phyloP scores from a whole-genome alignment of 257 asterid species.

The Solanum sparsipilum region DNA sequence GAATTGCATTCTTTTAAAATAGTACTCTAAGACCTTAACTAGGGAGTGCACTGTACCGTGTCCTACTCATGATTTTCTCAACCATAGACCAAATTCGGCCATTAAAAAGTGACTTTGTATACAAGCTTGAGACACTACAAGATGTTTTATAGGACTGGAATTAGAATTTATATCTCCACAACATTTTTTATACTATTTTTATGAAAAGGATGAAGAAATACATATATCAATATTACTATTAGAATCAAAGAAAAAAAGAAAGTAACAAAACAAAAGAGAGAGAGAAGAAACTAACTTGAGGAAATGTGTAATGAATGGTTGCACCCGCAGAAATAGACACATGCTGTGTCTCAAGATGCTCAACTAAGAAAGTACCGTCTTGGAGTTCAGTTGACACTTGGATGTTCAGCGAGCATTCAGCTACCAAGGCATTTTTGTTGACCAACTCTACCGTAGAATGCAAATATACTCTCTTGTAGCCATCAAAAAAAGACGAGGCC shows the following conservation, averaged over 20 bases:
- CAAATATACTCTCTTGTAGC: constrained; percentile 55
- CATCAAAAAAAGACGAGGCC: constrained; percentile 73
- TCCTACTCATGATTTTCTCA: neutral
- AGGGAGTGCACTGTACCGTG: neutral
- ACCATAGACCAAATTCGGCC: neutral
- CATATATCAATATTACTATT: neutral
- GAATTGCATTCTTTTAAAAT: neutral
- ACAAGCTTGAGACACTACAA: neutral
- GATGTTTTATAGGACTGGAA: neutral
- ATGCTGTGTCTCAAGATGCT: constrained; percentile 57
- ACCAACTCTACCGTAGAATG: constrained; percentile 69
- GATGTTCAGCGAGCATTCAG: constrained; percentile 70
- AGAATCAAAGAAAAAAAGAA: neutral
- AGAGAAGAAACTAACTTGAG: constrained; percentile 49
- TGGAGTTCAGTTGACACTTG: constrained; percentile 80
- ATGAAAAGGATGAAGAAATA: neutral
- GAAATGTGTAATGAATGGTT: constrained; percentile 53
- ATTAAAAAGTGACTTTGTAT: neutral
- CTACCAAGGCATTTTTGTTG: constrained; percentile 47
- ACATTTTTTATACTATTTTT: neutral
- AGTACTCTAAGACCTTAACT: neutral
- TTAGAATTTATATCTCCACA: neutral
- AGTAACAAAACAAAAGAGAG: neutral
- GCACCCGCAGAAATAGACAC: constrained; percentile 61
- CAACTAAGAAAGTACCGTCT: constrained; percentile 45